phyloP scores from a whole-genome alignment of 2,329 filamentous ascomycete species.

The Apiospora kogelbergensis region DNA sequence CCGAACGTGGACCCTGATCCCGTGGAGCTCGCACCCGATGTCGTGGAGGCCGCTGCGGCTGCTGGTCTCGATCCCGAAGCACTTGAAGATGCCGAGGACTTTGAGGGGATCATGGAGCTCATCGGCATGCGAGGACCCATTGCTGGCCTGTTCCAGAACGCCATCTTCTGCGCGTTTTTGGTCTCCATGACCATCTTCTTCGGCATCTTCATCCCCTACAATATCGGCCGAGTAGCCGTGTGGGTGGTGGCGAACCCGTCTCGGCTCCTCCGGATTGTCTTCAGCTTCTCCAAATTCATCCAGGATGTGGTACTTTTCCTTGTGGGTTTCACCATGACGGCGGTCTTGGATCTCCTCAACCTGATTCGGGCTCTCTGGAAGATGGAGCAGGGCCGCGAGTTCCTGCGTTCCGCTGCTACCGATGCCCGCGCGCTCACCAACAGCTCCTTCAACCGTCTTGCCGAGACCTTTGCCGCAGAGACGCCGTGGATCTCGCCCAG shows the following conservation, averaged over 20 bases:
- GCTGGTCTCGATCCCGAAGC: slow-evolving; percentile 73
- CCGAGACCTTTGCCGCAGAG: slow-evolving; percentile 50
- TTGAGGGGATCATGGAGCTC: slow-evolving; percentile 94
- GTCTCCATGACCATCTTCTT: slow-evolving; percentile 83
- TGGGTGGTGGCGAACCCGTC: slow-evolving; percentile 78
- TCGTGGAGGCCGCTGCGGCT: slow-evolving; percentile 63
- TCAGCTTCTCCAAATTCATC: slow-evolving; percentile 73
- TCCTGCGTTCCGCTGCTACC: slow-evolving; percentile 21
- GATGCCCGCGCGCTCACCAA: slow-evolving; percentile 24
- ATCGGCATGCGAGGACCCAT: slow-evolving; percentile 95
- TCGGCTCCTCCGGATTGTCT: slow-evolving; percentile 70
- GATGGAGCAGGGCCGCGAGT: slow-evolving; percentile 26
- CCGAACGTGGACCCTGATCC: slow-evolving; percentile 30
- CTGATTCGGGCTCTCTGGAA: slow-evolving; percentile 36
- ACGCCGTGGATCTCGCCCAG: slow-evolving; percentile 50
- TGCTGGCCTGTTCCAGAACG: slow-evolving; percentile 88
- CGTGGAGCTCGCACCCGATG: slow-evolving; percentile 49
- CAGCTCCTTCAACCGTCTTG: slow-evolving; percentile 40
- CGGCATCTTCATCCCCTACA: slow-evolving; percentile 89
- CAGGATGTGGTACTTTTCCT: slow-evolving; percentile 73
- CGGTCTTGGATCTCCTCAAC: slow-evolving; percentile 39
- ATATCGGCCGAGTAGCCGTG: slow-evolving; percentile 82
- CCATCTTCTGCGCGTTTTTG: slow-evolving; percentile 87
- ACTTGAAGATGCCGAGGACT: slow-evolving; percentile 85
- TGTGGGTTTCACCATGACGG: slow-evolving; percentile 54